phyloP scores from a whole-genome alignment of 192 early-diverging fungal species.

The Coemansia sp. region DNA sequence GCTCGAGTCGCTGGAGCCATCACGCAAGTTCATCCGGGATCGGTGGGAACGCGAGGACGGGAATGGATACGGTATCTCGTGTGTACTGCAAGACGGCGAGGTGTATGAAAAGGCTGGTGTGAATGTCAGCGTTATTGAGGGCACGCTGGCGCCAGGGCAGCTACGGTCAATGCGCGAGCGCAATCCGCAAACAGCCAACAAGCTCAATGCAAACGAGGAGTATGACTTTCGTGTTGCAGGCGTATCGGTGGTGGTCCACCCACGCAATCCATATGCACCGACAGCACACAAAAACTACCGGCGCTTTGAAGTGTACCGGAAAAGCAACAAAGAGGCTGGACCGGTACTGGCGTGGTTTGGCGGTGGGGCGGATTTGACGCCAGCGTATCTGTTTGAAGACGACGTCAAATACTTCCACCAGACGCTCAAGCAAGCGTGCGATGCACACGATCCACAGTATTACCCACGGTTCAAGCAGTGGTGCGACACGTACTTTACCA shows the following conservation, averaged over 20 bases:
- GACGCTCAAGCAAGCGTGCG: conserved; percentile 88
- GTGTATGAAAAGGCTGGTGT: conserved; percentile 99
- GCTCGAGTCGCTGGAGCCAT: conserved; percentile 62
- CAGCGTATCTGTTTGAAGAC: conserved; percentile 83
- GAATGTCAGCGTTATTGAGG: conserved; percentile 83
- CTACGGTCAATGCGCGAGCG: conserved; percentile 89
- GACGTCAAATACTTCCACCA: conserved; percentile 94
- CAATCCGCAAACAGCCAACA: conserved; percentile 53
- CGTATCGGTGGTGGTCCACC: conserved; percentile 90
- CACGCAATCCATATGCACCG: conserved; percentile 92
- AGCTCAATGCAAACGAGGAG: conserved; percentile 58
- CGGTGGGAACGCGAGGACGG: conserved; percentile 87
- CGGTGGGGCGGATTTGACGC: conserved; percentile 94
- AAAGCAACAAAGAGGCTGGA: conserved; percentile 55
- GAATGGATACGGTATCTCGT: conserved; percentile 83
- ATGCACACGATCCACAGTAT: conserved; percentile 76
- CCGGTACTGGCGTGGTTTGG: conserved; percentile 92
- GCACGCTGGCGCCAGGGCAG: conserved; percentile 72
- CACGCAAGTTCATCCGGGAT: conserved; percentile 66
- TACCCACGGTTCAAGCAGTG: conserved; percentile 92
- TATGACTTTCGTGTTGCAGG: conserved; percentile 86
- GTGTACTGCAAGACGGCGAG: conserved; percentile 86
- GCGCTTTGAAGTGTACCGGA: conserved; percentile 84
- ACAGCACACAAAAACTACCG: conserved; percentile 97
- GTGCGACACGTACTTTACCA: conserved; percentile 95